Conservation (phyloP, 1,139 yeast species). For the Geotrichum candidum region DNA sequence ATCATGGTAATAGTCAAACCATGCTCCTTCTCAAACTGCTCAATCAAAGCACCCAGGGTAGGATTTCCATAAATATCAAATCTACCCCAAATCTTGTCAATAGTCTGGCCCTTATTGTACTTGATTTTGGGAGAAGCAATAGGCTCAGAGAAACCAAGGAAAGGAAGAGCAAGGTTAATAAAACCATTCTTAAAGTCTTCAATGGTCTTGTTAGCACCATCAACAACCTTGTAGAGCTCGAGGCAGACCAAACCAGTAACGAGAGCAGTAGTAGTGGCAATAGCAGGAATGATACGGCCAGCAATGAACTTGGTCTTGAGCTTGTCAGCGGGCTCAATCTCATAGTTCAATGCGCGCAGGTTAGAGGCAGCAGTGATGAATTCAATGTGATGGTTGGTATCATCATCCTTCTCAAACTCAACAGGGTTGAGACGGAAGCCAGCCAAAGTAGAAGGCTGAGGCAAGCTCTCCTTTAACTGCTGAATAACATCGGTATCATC, state of each 20-base stretch:
- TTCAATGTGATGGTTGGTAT: constrained; percentile 90
- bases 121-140: constrained; percentile 75
- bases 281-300: constrained; percentile 95
- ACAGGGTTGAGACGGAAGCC: constrained; percentile 82
- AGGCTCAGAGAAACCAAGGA: constrained; percentile 96
- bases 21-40: constrained; percentile 70
- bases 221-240: constrained; percentile 87
- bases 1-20: constrained; percentile 87
- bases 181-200: constrained; percentile 94
- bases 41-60: constrained; percentile 69
- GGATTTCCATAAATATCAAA: constrained; percentile 75
- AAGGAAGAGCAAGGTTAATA: constrained; percentile 88
- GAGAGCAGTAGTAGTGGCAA: constrained; percentile 95
- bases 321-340: constrained; percentile 54
- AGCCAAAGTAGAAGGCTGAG: constrained; percentile 82
- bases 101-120: constrained; percentile 63
- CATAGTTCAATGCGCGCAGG: constrained; percentile 87
- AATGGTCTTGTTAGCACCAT: constrained; percentile 54
- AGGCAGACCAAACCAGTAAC: constrained; percentile 92
- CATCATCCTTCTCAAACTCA: constrained; percentile 97
- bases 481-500: constrained; percentile 32
- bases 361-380: constrained; percentile 96
- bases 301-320: constrained; percentile 69
- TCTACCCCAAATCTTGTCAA: constrained; percentile 94
- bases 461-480: constrained; percentile 67